These are phyloP conservation scores for Turritis glabra DNA, from an alignment of 345 rosid species.

Conservation along the genomic window DNA sequence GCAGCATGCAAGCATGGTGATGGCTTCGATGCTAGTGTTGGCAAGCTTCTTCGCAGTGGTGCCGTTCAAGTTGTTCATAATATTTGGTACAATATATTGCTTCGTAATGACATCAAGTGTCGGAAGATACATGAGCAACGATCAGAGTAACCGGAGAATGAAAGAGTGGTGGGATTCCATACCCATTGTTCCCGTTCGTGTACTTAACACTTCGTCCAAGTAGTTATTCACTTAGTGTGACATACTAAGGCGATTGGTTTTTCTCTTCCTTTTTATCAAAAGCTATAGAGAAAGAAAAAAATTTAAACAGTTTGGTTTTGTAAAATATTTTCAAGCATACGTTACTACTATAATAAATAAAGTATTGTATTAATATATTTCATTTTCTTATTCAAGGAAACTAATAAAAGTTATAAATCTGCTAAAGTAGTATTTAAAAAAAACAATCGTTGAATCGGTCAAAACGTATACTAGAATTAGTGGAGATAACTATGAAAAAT, in stretches of 20 bases:
- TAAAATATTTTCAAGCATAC: slow-evolving; percentile 13
- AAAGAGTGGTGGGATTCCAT: slow-evolving; percentile 96
- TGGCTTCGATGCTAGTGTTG: slow-evolving; percentile 45
- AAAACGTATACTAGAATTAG: no score
- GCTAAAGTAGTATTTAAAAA: background rate
- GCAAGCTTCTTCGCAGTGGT: slow-evolving; percentile 58
- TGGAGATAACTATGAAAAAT: no score
- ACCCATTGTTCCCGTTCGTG: slow-evolving; percentile 65
- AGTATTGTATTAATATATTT: background rate
- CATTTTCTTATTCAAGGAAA: background rate
- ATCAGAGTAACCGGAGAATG: slow-evolving; percentile 60
- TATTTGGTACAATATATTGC: slow-evolving; percentile 38
- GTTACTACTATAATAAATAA: background rate
- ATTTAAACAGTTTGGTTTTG: background rate
- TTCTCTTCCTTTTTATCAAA: background rate
- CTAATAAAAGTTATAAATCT: background rate
- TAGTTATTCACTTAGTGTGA: slow-evolving; percentile 5
- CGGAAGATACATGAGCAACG: slow-evolving; percentile 47
- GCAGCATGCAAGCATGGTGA: slow-evolving; percentile 71
- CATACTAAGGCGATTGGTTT: background rate
- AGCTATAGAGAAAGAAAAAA: slow-evolving; percentile 7
- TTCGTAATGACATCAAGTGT: slow-evolving; percentile 52
- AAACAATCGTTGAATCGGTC: no score
- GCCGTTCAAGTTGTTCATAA: slow-evolving; percentile 57
- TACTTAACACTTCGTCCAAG: slow-evolving; percentile 43